Percentiles rank a stretch among this genome's conserved stretches.
phyloP scores from a whole-genome alignment of 257 asterid species.

The Plantago elongata region DNA sequence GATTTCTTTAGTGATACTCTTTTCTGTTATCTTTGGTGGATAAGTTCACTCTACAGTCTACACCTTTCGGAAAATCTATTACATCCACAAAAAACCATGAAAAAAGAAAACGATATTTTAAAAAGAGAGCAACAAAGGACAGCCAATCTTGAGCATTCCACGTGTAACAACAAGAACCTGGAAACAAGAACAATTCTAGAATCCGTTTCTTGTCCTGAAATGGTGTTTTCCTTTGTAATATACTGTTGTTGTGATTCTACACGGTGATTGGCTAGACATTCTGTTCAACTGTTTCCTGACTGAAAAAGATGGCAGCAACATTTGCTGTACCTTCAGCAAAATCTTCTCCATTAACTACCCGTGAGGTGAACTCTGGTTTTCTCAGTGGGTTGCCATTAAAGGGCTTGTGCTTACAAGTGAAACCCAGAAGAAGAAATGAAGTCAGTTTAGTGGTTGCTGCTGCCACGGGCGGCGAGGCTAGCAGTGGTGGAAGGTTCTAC shows the following conservation, averaged over 20 bases:
- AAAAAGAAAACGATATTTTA: background rate
- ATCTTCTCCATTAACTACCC: conserved; percentile 28
- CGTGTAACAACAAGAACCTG: conserved; percentile 41
- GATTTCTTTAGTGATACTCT: background rate
- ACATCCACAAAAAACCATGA: conserved; percentile 30
- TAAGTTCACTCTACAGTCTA: too few relatives aligned
- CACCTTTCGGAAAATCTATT: background rate
- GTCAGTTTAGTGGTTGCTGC: conserved; percentile 46
- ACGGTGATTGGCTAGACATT: background rate
- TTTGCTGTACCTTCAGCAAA: conserved; percentile 44
- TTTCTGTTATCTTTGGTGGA: too few relatives aligned
- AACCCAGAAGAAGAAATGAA: conserved; percentile 34
- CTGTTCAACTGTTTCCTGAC: conserved; percentile 6
- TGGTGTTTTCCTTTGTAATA: background rate
- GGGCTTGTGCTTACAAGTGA: conserved; percentile 34
- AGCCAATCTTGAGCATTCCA: conserved; percentile 22
- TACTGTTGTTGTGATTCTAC: background rate
- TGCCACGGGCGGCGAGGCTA: conserved; percentile 32
- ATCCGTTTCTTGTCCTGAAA: background rate
- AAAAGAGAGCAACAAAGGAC: conserved; percentile 22
- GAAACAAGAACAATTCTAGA: conserved; percentile 12
- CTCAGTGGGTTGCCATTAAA: conserved; percentile 39
- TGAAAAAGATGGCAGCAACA: conserved; percentile 41
- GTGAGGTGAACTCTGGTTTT: conserved; percentile 37
- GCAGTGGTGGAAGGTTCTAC: conserved; percentile 63